Conservation (phyloP, 2,329 filamentous ascomycete species). For the Colletotrichum costaricense region DNA sequence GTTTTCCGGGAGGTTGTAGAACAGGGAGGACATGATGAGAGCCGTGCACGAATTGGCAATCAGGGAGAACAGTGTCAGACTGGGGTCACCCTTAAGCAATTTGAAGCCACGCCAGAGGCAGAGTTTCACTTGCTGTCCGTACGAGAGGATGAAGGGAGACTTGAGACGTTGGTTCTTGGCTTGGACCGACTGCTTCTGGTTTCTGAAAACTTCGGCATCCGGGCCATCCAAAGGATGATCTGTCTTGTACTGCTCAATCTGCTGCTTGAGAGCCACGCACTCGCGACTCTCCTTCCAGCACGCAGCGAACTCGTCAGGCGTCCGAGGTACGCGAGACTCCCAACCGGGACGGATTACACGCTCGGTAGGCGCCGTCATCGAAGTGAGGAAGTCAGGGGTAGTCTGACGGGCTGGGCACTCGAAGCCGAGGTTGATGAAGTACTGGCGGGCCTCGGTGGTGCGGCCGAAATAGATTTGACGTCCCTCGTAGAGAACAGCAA, state of each 20-base stretch:
- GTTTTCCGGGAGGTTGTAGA: conserved; percentile 56
- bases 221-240: conserved; percentile 26
- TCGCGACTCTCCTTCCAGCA: conserved; percentile 42
- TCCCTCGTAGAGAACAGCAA: conserved; percentile 73
- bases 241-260: conserved; percentile 43
- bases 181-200: conserved; percentile 23
- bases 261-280: conserved; percentile 42
- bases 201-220: conserved; percentile 18
- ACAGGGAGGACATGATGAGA: conserved; percentile 64
- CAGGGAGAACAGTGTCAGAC: conserved; percentile 51
- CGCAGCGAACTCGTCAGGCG: conserved; percentile 45
- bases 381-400: conserved; percentile 80
- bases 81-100: conserved; percentile 52
- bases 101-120: conserved; percentile 55
- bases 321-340: conserved; percentile 43
- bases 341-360: conserved; percentile 41
- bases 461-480: conserved; percentile 75
- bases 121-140: conserved; percentile 57
- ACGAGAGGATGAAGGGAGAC: conserved; percentile 61
- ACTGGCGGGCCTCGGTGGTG: conserved; percentile 68
- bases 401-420: conserved; percentile 67
- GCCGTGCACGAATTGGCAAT: conserved; percentile 58
- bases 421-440: conserved; percentile 76
- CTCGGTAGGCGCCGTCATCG: conserved; percentile 54
- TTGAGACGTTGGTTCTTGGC: conserved; percentile 56